Percentiles rank a stretch among this genome's conserved stretches.
Evolutionary conservation across 768 basidiomycete species (phyloP).

Genomic region (Panaeolus papilionaceus): DNA sequence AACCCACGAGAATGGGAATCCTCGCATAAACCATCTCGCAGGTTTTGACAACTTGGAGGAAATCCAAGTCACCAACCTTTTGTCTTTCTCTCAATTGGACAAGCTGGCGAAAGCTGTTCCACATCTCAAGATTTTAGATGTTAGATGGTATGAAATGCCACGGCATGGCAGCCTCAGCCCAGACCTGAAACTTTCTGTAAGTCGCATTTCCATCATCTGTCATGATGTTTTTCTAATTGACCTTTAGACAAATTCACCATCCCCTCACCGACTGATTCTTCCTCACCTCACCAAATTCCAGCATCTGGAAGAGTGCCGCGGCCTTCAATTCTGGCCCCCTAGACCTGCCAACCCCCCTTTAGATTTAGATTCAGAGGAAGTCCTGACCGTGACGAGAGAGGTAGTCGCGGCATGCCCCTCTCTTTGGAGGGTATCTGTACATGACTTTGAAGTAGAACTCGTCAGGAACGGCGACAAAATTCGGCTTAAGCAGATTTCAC

Average conservation of each 20-base stretch:
- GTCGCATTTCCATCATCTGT: neutral
- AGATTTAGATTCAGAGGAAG: neutral
- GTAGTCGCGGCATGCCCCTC: neutral
- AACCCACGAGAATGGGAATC: neutral
- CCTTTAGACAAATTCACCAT: neutral
- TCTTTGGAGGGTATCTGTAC: neutral
- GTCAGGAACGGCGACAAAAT: neutral
- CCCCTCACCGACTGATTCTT: neutral
- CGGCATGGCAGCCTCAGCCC: slow-evolving; percentile 1
- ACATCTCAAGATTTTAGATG: neutral
- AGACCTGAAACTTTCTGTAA: neutral
- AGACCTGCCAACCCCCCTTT: slow-evolving; percentile 4
- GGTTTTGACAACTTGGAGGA: neutral
- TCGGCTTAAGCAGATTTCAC: neutral
- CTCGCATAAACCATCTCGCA: neutral
- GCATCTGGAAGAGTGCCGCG: slow-evolving; percentile 1
- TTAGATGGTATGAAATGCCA: neutral
- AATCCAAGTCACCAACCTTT: neutral
- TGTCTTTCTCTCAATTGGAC: slow-evolving; percentile 4
- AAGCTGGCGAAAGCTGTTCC: slow-evolving; percentile 1
- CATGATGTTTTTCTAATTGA: neutral
- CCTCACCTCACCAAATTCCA: neutral
- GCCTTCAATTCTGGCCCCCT: slow-evolving; percentile 3
- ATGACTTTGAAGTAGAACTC: neutral
- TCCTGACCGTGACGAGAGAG: neutral